A percentile compares a stretch with the other conserved stretches of the same genome.
Conservation (phyloP, 73 alveolate genomes). For the Uronychia binucleata region DNA sequence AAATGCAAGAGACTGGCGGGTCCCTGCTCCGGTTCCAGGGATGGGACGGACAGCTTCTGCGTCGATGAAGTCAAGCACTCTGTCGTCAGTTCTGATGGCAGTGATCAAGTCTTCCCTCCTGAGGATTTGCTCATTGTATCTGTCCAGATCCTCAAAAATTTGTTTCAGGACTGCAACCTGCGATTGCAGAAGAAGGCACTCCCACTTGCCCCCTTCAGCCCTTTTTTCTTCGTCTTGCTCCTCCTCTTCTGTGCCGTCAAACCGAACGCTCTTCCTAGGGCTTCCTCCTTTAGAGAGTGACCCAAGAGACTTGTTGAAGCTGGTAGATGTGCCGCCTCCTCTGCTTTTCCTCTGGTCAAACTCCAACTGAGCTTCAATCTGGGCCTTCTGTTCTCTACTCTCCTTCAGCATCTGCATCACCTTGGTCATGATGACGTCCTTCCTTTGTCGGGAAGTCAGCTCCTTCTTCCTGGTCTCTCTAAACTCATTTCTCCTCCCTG, state of each 20-base stretch:
- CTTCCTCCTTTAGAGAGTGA: constrained; percentile 28
- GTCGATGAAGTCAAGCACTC: constrained; percentile 54
- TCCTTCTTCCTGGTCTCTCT: neutral
- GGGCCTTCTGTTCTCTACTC: constrained; percentile 10
- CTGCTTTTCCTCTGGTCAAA: constrained; percentile 5
- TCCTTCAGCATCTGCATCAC: constrained; percentile 22
- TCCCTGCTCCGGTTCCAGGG: constrained; percentile 4
- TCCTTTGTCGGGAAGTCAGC: neutral
- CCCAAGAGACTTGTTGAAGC: too few relatives aligned
- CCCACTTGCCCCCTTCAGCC: constrained; percentile 15
- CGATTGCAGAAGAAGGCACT: constrained; percentile 41
- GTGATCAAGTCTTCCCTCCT: constrained; percentile 39
- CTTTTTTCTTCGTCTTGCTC: neutral
- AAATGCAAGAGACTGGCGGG: constrained; percentile 17
- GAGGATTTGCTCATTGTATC: constrained; percentile 43
- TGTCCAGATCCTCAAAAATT: constrained; percentile 55
- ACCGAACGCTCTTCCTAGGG: neutral
- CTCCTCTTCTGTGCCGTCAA: constrained; percentile 8
- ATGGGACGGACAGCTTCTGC: constrained; percentile 56
- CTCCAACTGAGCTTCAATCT: constrained; percentile 28
- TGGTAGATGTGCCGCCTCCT: neutral
- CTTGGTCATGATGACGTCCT: neutral
- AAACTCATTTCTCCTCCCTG: too few relatives aligned
- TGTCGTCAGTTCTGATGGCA: constrained; percentile 55
- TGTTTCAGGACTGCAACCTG: constrained; percentile 45